These are phyloP conservation scores for Teratosphaeria gauchensis DNA, from an alignment of 2,329 filamentous ascomycete genomes.

Conservation along the genomic window DNA sequence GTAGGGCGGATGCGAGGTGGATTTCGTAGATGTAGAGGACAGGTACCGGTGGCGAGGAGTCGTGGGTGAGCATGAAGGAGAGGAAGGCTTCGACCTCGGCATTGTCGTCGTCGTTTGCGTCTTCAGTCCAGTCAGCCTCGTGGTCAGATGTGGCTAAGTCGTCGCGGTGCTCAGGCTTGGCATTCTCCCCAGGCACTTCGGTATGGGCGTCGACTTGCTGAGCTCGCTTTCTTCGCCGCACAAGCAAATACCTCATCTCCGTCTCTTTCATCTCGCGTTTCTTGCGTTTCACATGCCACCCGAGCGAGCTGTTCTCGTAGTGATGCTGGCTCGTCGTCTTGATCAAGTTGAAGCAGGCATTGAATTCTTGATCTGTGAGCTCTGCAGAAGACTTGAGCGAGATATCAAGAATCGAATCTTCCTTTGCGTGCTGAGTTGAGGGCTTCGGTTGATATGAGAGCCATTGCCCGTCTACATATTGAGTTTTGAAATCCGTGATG, in stretches of 20 bases:
- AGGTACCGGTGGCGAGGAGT: constrained; percentile 47
- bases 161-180: neutral
- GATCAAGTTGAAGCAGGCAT: constrained; percentile 46
- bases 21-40: constrained; percentile 75
- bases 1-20: constrained; percentile 50
- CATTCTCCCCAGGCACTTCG: neutral
- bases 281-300: constrained; percentile 57
- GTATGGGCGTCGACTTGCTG: neutral
- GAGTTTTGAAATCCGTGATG: constrained; percentile 29
- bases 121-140: neutral
- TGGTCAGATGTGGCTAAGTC: neutral
- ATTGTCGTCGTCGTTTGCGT: neutral
- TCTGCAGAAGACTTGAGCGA: constrained; percentile 5
- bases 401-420: constrained; percentile 1
- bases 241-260: constrained; percentile 60
- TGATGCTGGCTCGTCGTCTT: constrained; percentile 53
- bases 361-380: constrained; percentile 27
- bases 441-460: constrained; percentile 2
- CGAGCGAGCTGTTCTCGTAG: constrained; percentile 52
- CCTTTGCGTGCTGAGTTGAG: neutral
- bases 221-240: constrained; percentile 29
- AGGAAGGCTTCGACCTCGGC: constrained; percentile 32
- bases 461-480: constrained; percentile 22
- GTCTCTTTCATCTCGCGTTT: constrained; percentile 56
- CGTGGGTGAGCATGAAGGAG: constrained; percentile 63